phyloP scores from a whole-genome alignment of 2,329 filamentous ascomycete genomes.

The Botrytis cinerea region DNA sequence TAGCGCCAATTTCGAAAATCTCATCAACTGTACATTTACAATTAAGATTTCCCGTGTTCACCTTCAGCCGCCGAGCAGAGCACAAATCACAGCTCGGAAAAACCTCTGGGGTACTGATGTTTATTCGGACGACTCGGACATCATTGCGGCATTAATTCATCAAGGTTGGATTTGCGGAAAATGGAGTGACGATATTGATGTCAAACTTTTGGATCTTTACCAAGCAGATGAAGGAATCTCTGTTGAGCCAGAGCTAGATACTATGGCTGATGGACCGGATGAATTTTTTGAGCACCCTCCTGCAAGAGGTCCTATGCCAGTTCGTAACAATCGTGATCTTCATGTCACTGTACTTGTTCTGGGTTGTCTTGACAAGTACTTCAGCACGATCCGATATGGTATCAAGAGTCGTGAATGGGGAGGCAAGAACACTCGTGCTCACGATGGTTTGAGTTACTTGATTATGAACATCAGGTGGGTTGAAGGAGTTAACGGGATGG shows the following conservation, averaged over 20 bases:
- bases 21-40: conserved; percentile 84
- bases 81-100: conserved; percentile 79
- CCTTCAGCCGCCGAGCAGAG: conserved; percentile 67
- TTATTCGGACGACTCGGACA: conserved; percentile 94
- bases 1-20: conserved; percentile 70
- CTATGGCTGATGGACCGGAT: conserved; percentile 12
- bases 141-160: conserved; percentile 90
- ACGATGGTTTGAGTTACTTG: conserved; percentile 74
- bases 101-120: conserved; percentile 92
- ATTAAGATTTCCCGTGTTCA: conserved; percentile 83
- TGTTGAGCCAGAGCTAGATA: conserved; percentile 23
- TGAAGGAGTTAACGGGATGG: conserved; percentile 62
- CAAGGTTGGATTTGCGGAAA: conserved; percentile 89
- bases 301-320: conserved; percentile 59
- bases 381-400: conserved; percentile 73
- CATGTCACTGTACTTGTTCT: conserved; percentile 86
- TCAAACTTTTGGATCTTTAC: conserved; percentile 62
- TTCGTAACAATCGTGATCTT: conserved; percentile 72
- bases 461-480: conserved; percentile 83
- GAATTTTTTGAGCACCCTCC: conserved; percentile 54
- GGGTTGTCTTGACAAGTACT: conserved; percentile 76
- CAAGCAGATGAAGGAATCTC: conserved; percentile 39
- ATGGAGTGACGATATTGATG: conserved; percentile 78
- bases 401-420: conserved; percentile 81
- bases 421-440: conserved; percentile 47